Conservation (phyloP, 75 land plant species). For the Azolla pinnata region DNA sequence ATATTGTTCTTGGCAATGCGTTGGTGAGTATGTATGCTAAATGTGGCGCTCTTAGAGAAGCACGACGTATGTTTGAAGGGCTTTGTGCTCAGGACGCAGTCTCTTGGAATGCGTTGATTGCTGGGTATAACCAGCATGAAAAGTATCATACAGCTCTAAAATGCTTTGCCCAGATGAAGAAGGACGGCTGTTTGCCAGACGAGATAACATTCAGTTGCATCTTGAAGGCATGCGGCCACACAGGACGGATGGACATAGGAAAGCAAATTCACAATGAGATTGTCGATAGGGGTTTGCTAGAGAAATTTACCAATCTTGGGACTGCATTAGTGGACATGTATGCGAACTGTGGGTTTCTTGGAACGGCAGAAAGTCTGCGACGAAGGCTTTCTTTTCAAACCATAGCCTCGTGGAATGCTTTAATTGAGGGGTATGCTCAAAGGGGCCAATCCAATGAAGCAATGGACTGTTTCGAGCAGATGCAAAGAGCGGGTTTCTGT, state of each 20-base stretch:
- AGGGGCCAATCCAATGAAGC: constrained; percentile 10
- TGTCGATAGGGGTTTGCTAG: constrained; percentile 10
- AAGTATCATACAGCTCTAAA: constrained; percentile 4
- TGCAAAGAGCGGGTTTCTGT: constrained; percentile 5
- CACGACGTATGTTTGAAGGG: constrained; percentile 5
- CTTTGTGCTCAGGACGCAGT: constrained; percentile 9
- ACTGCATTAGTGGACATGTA: constrained; percentile 19
- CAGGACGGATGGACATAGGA: constrained; percentile 6
- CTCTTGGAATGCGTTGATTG: constrained; percentile 20
- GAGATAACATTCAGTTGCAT: constrained; percentile 1
- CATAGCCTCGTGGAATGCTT: constrained; percentile 16
- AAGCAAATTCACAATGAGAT: constrained; percentile 13
- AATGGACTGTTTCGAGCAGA: constrained; percentile 2
- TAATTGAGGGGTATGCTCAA: constrained; percentile 15
- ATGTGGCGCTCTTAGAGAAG: constrained; percentile 9
- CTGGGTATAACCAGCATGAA: constrained; percentile 23
- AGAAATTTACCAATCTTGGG: not conserved
- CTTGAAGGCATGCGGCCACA: constrained; percentile 1
- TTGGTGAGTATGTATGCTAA: constrained; percentile 18
- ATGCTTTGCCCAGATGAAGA: constrained; percentile 11
- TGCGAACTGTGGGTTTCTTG: constrained; percentile 13
- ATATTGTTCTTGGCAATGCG: constrained; percentile 1
- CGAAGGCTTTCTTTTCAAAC: not conserved
- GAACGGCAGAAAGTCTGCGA: constrained; percentile 6
- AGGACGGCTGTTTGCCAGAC: constrained; percentile 5